phyloP scores from a whole-genome alignment of 305 asterid species.

The Fraxinus baroniana region DNA sequence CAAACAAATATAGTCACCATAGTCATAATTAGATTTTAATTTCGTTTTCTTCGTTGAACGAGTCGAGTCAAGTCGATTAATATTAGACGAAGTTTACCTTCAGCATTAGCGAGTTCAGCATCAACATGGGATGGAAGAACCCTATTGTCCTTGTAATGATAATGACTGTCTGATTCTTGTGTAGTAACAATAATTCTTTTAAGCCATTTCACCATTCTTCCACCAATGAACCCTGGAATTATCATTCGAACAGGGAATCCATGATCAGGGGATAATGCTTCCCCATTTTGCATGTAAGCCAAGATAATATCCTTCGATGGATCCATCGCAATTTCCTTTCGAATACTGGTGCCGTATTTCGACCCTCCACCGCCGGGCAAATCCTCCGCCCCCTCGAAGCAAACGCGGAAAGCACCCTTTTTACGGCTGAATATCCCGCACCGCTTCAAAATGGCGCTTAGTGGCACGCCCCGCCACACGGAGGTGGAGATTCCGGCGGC shows the following conservation, averaged over 20 bases:
- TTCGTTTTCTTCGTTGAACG: not conserved
- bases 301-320: conserved; percentile 67
- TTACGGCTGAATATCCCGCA: conserved; percentile 58
- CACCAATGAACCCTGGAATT: conserved; percentile 90
- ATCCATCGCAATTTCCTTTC: conserved; percentile 71
- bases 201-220: conserved; percentile 96
- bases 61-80: not conserved
- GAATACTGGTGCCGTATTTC: conserved; percentile 70
- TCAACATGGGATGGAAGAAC: conserved; percentile 90
- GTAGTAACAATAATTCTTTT: conserved; percentile 72
- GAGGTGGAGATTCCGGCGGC: conserved; percentile 79
- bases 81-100: conserved; percentile 44
- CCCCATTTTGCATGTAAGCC: conserved; percentile 94
- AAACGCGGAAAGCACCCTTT: conserved; percentile 59
- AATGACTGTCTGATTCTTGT: conserved; percentile 62
- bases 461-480: conserved; percentile 86
- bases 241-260: conserved; percentile 84
- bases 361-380: conserved; percentile 95
- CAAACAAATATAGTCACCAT: not conserved
- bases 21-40: not conserved
- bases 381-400: conserved; percentile 86
- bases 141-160: conserved; percentile 72
- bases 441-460: conserved; percentile 51
- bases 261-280: conserved; percentile 63
- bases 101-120: conserved; percentile 78